phyloP scores from a whole-genome alignment of 2,329 filamentous ascomycete species.

The Blastomyces gilchristii region DNA sequence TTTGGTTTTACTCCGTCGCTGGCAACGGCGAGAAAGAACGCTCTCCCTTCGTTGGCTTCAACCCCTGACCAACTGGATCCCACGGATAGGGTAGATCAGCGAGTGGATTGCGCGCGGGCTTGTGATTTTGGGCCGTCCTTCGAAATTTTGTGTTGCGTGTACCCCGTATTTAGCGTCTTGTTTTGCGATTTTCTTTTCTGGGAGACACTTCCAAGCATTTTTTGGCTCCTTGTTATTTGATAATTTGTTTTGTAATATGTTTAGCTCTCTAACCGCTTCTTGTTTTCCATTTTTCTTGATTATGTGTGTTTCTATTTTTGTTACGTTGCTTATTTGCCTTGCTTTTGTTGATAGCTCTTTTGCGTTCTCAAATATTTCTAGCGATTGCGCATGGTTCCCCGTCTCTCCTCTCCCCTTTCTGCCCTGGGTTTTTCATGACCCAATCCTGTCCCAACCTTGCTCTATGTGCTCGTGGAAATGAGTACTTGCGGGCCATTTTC shows the following conservation, averaged over 20 bases:
- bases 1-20: background rate
- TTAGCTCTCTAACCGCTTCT: background rate
- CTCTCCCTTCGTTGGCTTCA: background rate
- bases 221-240: background rate
- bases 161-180: background rate
- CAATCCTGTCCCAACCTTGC: background rate
- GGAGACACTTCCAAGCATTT: background rate
- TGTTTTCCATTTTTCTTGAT: background rate
- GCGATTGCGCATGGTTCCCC: background rate
- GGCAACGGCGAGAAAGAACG: background rate
- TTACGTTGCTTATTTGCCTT: background rate
- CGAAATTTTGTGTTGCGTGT: background rate
- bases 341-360: background rate
- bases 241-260: slow-evolving; percentile 7
- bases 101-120: background rate
- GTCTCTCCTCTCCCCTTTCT: background rate
- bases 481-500: background rate
- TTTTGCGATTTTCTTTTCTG: background rate
- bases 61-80: background rate
- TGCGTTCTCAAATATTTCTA: background rate
- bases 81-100: background rate
- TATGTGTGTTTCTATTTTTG: background rate
- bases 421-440: background rate
- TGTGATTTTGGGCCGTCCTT: background rate
- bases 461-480: background rate